Percentiles rank a stretch among this genome's conserved stretches.
Conservation (phyloP, 805 yeast genomes). For the Zygoascus bituminiphila region DNA sequence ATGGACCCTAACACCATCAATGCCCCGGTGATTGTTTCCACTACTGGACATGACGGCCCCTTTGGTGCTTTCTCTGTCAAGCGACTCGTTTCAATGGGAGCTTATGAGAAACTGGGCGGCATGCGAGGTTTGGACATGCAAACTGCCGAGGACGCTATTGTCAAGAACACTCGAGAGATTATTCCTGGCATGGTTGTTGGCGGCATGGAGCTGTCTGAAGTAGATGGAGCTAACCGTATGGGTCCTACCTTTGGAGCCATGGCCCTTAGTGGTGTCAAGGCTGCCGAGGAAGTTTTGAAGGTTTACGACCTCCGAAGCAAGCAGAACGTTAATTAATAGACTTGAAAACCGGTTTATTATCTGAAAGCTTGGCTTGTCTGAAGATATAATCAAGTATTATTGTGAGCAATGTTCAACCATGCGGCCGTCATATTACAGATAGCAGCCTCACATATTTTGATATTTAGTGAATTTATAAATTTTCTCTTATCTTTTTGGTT, state of each 20-base stretch:
- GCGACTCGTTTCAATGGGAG: conserved; percentile 48
- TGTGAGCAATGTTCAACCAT: too few species aligned
- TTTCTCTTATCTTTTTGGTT: too few species aligned
- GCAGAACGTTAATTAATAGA: too few species aligned
- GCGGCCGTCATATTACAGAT: too few species aligned
- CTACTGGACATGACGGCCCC: conserved; percentile 79
- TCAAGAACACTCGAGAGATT: conserved; percentile 57
- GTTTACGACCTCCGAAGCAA: conserved; percentile 20
- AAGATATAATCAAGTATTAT: too few species aligned
- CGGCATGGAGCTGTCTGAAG: conserved; percentile 75
- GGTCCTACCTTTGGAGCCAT: conserved; percentile 81
- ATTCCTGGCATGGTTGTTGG: conserved; percentile 56
- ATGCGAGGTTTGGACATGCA: conserved; percentile 79
- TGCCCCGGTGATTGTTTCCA: conserved; percentile 52
- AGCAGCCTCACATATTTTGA: too few species aligned
- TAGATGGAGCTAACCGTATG: conserved; percentile 73
- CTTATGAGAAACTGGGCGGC: conserved; percentile 44
- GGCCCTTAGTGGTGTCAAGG: conserved; percentile 71
- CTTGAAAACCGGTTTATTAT: too few species aligned
- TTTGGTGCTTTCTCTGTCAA: conserved; percentile 75
- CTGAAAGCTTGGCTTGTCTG: too few species aligned
- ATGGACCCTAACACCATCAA: conserved; percentile 80
- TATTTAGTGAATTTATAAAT: too few species aligned
- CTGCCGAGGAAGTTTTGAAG: conserved; percentile 43
- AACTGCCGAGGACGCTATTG: conserved; percentile 67